Conservation (phyloP, 2,329 filamentous ascomycete species). For the Neofusicoccum parvum region DNA sequence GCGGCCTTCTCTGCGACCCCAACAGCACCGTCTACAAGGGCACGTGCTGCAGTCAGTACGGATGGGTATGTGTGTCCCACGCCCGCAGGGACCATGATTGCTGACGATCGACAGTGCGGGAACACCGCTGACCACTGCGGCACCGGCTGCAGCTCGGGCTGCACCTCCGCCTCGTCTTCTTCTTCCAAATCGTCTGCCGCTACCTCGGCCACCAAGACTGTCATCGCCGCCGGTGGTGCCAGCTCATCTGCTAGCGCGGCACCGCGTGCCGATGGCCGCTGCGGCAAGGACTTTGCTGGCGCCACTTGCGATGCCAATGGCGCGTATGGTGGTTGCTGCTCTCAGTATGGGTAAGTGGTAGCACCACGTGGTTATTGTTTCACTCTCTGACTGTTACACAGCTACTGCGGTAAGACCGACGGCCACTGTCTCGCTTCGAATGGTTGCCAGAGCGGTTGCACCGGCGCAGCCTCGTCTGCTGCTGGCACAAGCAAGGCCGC, state of each 20-base stretch:
- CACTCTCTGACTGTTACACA: slow-evolving; percentile 17
- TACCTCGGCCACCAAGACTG: slow-evolving; percentile 20
- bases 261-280: slow-evolving; percentile 29
- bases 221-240: neutral
- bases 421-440: slow-evolving; percentile 40
- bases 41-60: slow-evolving; percentile 48
- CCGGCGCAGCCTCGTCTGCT: slow-evolving; percentile 25
- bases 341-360: slow-evolving; percentile 25
- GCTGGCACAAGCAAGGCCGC: slow-evolving; percentile 34
- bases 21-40: slow-evolving; percentile 49
- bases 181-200: slow-evolving; percentile 12
- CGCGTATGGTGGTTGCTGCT: slow-evolving; percentile 29
- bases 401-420: slow-evolving; percentile 41
- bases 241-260: slow-evolving; percentile 20
- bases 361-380: slow-evolving; percentile 21
- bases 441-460: slow-evolving; percentile 46
- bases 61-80: slow-evolving; percentile 30
- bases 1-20: slow-evolving; percentile 45
- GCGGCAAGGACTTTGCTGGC: slow-evolving; percentile 31
- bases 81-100: neutral
- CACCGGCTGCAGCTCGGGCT: slow-evolving; percentile 39
- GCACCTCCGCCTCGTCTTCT: slow-evolving; percentile 24
- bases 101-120: slow-evolving; percentile 43
- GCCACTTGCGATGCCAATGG: slow-evolving; percentile 29
- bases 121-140: slow-evolving; percentile 44